Evolutionary conservation across 2,329 filamentous ascomycete genomes (phyloP).

Genomic region (Phaeosphaeriaceae sp.): DNA sequence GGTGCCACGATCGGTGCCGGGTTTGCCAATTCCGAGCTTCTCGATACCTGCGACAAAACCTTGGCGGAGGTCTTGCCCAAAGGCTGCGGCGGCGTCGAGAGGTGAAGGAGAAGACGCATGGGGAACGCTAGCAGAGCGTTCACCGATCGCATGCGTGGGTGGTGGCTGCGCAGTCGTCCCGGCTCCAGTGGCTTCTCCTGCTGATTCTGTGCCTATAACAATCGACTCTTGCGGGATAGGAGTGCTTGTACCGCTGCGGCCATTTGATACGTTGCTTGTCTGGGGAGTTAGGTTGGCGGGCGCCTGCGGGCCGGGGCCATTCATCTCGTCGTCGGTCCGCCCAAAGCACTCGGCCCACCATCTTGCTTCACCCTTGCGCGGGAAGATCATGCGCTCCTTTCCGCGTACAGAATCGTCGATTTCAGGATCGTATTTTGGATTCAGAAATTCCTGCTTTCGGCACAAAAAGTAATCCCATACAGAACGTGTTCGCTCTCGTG

Average conservation of each 20-base stretch:
- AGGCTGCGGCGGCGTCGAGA: constrained; percentile 34
- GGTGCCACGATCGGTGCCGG: constrained; percentile 14
- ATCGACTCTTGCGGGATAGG: constrained; percentile 40
- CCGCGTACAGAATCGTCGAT: constrained; percentile 82
- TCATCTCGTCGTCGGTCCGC: constrained; percentile 91
- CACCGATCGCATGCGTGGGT: constrained; percentile 28
- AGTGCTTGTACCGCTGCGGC: constrained; percentile 33
- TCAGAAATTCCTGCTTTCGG: constrained; percentile 80
- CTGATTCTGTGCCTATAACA: constrained; percentile 45
- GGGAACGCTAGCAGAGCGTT: constrained; percentile 12
- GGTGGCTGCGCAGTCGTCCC: constrained; percentile 35
- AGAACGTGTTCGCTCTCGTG: constrained; percentile 76
- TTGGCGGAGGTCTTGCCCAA: constrained; percentile 38
- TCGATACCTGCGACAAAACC: constrained; percentile 41
- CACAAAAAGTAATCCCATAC: constrained; percentile 97
- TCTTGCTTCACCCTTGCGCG: constrained; percentile 75
- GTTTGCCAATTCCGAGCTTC: constrained; percentile 33
- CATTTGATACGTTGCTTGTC: constrained; percentile 32
- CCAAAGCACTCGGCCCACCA: constrained; percentile 96
- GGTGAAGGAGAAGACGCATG: constrained; percentile 27
- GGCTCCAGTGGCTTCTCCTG: constrained; percentile 39
- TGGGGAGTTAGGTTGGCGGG: constrained; percentile 35
- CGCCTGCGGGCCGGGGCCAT: constrained; percentile 57
- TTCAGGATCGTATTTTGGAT: constrained; percentile 75
- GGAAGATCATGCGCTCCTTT: constrained; percentile 84